Conservation (phyloP, 345 rosid genomes). For the Brassica cretica region DNA sequence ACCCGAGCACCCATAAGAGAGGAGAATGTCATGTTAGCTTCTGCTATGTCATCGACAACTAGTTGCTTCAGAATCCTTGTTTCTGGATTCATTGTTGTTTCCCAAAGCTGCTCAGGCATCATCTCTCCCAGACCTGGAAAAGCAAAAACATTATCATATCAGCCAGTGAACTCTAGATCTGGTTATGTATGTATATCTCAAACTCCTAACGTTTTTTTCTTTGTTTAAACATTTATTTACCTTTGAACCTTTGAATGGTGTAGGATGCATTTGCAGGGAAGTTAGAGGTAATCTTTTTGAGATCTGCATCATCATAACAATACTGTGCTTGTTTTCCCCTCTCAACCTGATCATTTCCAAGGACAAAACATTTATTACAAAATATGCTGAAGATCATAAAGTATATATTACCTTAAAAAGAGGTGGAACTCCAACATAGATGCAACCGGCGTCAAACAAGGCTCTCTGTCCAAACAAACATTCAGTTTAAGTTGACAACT, state of each 20-base stretch:
- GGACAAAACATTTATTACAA: constrained; percentile 4
- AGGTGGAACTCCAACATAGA: constrained; percentile 98
- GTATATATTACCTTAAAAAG: constrained; percentile 68
- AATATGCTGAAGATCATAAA: constrained; percentile 16
- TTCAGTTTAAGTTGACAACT: constrained; percentile 23
- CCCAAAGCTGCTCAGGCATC: constrained; percentile 99
- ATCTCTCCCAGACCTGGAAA: constrained; percentile 94
- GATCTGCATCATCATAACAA: constrained; percentile 80
- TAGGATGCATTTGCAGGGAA: constrained; percentile 88
- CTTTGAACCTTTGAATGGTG: constrained; percentile 96
- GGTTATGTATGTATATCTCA: constrained; percentile 7
- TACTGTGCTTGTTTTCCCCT: constrained; percentile 79
- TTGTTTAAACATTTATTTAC: constrained; percentile 36
- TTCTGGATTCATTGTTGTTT: constrained; percentile 92
- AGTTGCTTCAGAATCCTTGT: constrained; percentile 78
- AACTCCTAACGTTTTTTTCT: not conserved
- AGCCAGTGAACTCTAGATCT: not conserved
- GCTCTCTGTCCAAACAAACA: constrained; percentile 60
- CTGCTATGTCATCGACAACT: constrained; percentile 77
- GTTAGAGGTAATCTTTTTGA: constrained; percentile 52
- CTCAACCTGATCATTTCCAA: constrained; percentile 65
- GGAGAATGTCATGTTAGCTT: constrained; percentile 71
- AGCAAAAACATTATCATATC: not conserved
- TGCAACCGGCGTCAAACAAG: constrained; percentile 87
- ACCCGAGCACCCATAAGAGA: constrained; percentile 97